These are phyloP conservation scores for Eleusine indica DNA, from an alignment of 176 grass and related monocot species.

Conservation along the genomic window DNA sequence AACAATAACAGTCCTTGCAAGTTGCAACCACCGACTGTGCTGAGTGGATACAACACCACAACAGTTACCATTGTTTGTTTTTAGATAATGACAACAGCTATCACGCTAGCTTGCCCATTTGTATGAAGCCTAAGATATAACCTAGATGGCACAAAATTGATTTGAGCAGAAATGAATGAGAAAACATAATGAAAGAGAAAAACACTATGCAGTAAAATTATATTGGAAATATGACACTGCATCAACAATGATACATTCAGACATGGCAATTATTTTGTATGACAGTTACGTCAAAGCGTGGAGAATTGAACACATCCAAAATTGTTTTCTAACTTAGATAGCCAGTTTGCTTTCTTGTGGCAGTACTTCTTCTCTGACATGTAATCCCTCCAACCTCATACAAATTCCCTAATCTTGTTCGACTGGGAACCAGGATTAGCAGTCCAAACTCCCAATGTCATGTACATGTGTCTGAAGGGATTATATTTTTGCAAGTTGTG, in stretches of 20 bases:
- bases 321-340: neutral
- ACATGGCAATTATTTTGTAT: neutral
- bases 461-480: neutral
- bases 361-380: neutral
- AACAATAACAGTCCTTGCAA: neutral
- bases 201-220: neutral
- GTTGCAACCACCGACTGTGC: neutral
- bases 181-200: constrained; percentile 1
- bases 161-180: neutral
- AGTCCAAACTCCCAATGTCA: neutral
- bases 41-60: constrained; percentile 15
- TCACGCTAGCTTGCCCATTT: constrained; percentile 5
- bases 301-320: neutral
- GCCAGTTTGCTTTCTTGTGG: neutral
- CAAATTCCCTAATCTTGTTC: neutral
- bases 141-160: neutral
- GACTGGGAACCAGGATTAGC: neutral
- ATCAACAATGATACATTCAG: neutral
- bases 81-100: neutral
- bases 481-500: neutral
- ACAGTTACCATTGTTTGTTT: neutral
- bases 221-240: neutral
- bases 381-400: neutral
- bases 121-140: neutral
- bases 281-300: neutral